These are phyloP conservation scores for Stentor coeruleus DNA, from an alignment of 73 alveolate species.

Conservation along the genomic window DNA sequence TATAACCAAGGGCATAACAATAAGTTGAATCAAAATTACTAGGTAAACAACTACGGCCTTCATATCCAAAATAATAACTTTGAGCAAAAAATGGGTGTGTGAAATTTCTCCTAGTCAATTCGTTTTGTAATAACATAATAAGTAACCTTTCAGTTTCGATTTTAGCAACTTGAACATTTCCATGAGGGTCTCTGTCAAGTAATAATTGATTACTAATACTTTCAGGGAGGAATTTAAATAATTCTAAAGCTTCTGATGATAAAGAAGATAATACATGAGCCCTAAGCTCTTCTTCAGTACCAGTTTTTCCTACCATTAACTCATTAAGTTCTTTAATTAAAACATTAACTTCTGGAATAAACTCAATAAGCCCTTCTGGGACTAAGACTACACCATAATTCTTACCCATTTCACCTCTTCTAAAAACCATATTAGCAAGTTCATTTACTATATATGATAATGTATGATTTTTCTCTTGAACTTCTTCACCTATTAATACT, in stretches of 20 bases:
- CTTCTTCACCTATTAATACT: constrained; percentile 94
- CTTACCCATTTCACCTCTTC: constrained; percentile 57
- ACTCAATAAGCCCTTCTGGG: constrained; percentile 98
- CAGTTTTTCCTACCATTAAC: constrained; percentile 36
- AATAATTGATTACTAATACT: constrained; percentile 88
- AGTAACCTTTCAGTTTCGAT: constrained; percentile 96
- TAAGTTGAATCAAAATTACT: constrained; percentile 94
- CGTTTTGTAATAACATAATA: constrained; percentile 76
- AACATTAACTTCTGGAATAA: constrained; percentile 76
- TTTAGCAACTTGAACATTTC: constrained; percentile 90
- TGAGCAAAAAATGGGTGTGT: constrained; percentile 46
- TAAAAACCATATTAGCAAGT: constrained; percentile 66
- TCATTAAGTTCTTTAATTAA: constrained; percentile 43
- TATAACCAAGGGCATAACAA: constrained; percentile 92
- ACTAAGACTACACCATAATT: constrained; percentile 95
- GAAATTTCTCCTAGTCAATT: constrained; percentile 71
- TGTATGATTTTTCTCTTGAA: constrained; percentile 61
- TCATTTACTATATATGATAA: constrained; percentile 68
- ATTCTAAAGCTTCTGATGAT: constrained; percentile 49
- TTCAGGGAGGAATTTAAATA: constrained; percentile 82
- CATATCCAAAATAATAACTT: constrained; percentile 79
- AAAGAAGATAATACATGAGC: constrained; percentile 42
- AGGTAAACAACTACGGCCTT: constrained; percentile 94
- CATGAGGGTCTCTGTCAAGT: constrained; percentile 96
- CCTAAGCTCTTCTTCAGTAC: constrained; percentile 43